A percentile compares a stretch with the other conserved stretches of the same genome.
These are phyloP conservation scores for Penicillium occitanis DNA, from an alignment of 2,329 filamentous ascomycete species.

Conservation along the genomic window DNA sequence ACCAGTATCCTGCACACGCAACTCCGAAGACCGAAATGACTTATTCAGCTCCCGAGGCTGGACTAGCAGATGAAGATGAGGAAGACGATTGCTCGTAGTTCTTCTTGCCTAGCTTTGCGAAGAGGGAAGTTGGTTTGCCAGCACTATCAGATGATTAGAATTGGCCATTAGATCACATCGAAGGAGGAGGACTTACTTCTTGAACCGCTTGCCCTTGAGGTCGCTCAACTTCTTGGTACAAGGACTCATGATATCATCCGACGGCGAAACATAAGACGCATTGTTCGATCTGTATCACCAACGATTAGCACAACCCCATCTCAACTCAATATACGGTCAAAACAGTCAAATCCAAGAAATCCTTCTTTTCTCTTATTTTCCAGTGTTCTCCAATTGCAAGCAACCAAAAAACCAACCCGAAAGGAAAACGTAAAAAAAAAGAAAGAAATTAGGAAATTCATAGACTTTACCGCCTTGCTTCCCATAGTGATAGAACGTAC, in stretches of 20 bases:
- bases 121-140: slow-evolving; percentile 46
- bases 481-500: slow-evolving; percentile 29
- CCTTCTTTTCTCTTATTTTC: slow-evolving; percentile 3
- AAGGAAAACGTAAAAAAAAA: not conserved
- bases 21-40: not conserved
- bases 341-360: slow-evolving; percentile 7
- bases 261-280: slow-evolving; percentile 48
- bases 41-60: slow-evolving; percentile 15
- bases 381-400: slow-evolving; percentile 12
- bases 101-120: slow-evolving; percentile 50
- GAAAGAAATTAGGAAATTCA: not conserved
- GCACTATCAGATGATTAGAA: slow-evolving; percentile 28
- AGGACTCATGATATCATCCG: slow-evolving; percentile 52
- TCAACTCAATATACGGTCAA: not conserved
- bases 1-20: slow-evolving; percentile 8
- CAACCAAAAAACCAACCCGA: slow-evolving; percentile 7
- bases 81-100: slow-evolving; percentile 41
- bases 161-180: not conserved
- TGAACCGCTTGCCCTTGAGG: slow-evolving; percentile 51
- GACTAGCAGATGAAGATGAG: slow-evolving; percentile 22
- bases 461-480: slow-evolving; percentile 16
- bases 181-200: slow-evolving; percentile 39
- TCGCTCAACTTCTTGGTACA: slow-evolving; percentile 52
- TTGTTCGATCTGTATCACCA: slow-evolving; percentile 28
- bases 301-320: not conserved